These are phyloP conservation scores for Platanthera zijinensis DNA, from an alignment of 106 monocot species.

Conservation along the genomic window DNA sequence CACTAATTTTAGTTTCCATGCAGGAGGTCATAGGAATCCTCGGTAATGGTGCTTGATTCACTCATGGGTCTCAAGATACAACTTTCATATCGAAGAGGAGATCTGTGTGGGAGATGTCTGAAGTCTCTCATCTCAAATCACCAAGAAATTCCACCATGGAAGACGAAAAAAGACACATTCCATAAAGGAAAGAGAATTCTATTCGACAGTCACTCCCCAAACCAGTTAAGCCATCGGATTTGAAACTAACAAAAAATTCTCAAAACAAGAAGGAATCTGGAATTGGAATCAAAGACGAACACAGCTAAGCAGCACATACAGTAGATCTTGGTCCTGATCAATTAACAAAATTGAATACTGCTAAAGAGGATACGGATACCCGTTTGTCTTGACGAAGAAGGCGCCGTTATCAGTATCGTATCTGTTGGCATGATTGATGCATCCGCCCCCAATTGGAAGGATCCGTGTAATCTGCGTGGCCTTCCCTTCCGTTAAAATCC, in stretches of 20 bases:
- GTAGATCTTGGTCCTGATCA: neutral
- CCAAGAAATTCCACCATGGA: neutral
- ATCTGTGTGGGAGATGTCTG: too few species aligned
- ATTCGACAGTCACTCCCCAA: neutral
- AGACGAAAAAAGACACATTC: neutral
- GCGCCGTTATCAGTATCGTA: constrained; percentile 79
- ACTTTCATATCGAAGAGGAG: neutral
- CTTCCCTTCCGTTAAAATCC: constrained; percentile 92
- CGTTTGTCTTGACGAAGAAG: constrained; percentile 92
- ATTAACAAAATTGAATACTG: neutral
- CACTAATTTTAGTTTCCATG: neutral
- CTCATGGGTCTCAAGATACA: neutral
- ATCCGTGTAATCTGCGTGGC: constrained; percentile 63
- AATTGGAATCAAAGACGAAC: neutral
- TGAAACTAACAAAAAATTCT: neutral
- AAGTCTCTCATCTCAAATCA: neutral
- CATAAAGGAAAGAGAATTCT: neutral
- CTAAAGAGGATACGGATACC: constrained; percentile 33
- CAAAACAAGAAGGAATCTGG: neutral
- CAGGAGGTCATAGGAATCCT: neutral
- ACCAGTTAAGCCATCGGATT: neutral
- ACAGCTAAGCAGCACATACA: neutral
- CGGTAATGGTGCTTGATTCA: neutral
- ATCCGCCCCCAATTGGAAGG: constrained; percentile 75
- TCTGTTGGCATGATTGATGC: constrained; percentile 74